These are phyloP conservation scores for Annona squamosa DNA, from an alignment of 164 flowering plant species.

Conservation along the genomic window DNA sequence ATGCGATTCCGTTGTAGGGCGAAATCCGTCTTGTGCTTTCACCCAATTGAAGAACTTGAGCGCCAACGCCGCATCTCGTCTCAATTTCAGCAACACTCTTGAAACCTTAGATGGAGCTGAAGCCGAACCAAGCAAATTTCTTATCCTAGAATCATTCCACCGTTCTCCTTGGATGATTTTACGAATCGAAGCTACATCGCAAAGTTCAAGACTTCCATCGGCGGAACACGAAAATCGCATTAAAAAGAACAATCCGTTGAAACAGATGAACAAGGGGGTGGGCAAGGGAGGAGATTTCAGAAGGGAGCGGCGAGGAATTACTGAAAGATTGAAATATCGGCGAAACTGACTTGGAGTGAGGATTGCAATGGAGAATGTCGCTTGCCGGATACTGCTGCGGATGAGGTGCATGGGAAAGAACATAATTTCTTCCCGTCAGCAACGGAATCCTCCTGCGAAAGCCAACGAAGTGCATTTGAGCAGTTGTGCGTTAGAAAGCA, in stretches of 20 bases:
- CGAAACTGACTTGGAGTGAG: background rate
- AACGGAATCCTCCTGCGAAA: background rate
- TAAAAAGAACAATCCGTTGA: conserved; percentile 29
- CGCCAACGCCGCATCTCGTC: conserved; percentile 41
- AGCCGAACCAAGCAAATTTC: conserved; percentile 36
- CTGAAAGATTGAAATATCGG: background rate
- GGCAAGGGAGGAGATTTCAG: conserved; percentile 12
- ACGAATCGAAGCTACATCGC: conserved; percentile 28
- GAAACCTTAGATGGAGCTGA: conserved; percentile 48
- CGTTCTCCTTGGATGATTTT: conserved; percentile 33
- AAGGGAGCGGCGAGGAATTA: background rate
- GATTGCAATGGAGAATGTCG: conserved; percentile 14
- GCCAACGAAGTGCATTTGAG: too few relatives aligned
- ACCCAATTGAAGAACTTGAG: conserved; percentile 60
- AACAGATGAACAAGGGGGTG: conserved; percentile 17
- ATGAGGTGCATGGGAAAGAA: conserved; percentile 32
- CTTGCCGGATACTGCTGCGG: conserved; percentile 21
- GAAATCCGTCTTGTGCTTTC: conserved; percentile 30
- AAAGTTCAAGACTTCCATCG: conserved; percentile 12
- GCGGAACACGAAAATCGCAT: conserved; percentile 27
- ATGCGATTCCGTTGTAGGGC: conserved; percentile 45
- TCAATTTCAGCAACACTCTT: conserved; percentile 40
- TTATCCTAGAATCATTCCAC: conserved; percentile 45
- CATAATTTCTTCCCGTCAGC: conserved; percentile 23
- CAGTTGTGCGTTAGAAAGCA: too few relatives aligned